Evolutionary conservation across 768 basidiomycete genomes (phyloP).

Genomic region (Mycena floridula): DNA sequence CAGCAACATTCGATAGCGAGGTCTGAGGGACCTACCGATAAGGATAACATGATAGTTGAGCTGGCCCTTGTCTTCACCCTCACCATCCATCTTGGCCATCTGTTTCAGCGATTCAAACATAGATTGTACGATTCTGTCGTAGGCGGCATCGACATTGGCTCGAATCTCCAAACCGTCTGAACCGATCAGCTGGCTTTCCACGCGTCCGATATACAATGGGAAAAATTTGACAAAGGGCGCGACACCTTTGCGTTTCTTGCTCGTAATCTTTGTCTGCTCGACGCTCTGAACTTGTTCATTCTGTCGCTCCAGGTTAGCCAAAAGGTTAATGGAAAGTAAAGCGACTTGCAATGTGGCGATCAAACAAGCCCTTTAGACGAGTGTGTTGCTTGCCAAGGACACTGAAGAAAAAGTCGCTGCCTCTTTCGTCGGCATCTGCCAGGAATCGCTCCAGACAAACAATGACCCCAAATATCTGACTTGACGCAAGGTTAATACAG

Average conservation of each 20-base stretch:
- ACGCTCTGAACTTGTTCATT: constrained; percentile 83
- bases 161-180: constrained; percentile 76
- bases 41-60: constrained; percentile 94
- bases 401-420: constrained; percentile 65
- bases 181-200: constrained; percentile 80
- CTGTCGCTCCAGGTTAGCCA: constrained; percentile 31
- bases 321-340: background rate
- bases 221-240: constrained; percentile 91
- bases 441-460: constrained; percentile 73
- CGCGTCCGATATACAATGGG: constrained; percentile 76
- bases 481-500: constrained; percentile 35
- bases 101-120: constrained; percentile 95
- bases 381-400: constrained; percentile 80
- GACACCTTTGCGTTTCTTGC: constrained; percentile 90
- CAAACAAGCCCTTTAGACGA: constrained; percentile 68
- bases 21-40: constrained; percentile 57
- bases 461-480: constrained; percentile 79
- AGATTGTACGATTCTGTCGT: constrained; percentile 80
- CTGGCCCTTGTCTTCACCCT: constrained; percentile 93
- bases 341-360: constrained; percentile 61
- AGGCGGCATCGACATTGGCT: constrained; percentile 68
- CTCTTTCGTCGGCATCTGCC: constrained; percentile 71
- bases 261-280: constrained; percentile 85
- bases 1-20: background rate
- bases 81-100: constrained; percentile 93